Percentiles rank a stretch among this genome's conserved stretches.
phyloP scores from a whole-genome alignment of 73 alveolate genomes.

The Paraurostyla sp. region DNA sequence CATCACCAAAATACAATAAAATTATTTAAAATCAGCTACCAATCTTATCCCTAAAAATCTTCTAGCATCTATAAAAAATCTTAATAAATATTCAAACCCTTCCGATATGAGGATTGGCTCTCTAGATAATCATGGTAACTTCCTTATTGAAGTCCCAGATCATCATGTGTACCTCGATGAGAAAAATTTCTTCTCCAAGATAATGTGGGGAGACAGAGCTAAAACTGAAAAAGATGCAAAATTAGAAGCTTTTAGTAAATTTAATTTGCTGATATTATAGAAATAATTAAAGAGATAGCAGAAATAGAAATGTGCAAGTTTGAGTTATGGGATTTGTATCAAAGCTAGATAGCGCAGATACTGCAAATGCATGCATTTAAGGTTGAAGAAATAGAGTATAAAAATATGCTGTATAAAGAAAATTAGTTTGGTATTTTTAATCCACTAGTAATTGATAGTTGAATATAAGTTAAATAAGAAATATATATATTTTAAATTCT shows the following conservation, averaged over 20 bases:
- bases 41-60: not conserved
- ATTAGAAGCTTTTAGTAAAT: conserved; percentile 43
- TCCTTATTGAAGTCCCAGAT: not conserved
- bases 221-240: conserved; percentile 32
- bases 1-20: not conserved
- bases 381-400: not conserved
- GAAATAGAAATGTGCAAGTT: conserved; percentile 16
- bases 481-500: too few species aligned
- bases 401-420: not conserved
- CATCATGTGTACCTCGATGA: conserved; percentile 57
- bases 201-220: not conserved
- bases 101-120: conserved; percentile 30
- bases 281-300: conserved; percentile 28
- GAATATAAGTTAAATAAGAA: too few species aligned
- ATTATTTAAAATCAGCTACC: not conserved
- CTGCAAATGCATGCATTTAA: not conserved
- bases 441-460: not conserved
- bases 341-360: not conserved
- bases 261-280: not conserved
- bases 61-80: too few species aligned
- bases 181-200: conserved; percentile 34
- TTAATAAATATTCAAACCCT: too few species aligned
- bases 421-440: not conserved
- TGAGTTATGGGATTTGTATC: conserved; percentile 22
- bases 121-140: conserved; percentile 2